phyloP scores from a whole-genome alignment of 805 yeast species.

The Wickerhamomyces sydowiorum region DNA sequence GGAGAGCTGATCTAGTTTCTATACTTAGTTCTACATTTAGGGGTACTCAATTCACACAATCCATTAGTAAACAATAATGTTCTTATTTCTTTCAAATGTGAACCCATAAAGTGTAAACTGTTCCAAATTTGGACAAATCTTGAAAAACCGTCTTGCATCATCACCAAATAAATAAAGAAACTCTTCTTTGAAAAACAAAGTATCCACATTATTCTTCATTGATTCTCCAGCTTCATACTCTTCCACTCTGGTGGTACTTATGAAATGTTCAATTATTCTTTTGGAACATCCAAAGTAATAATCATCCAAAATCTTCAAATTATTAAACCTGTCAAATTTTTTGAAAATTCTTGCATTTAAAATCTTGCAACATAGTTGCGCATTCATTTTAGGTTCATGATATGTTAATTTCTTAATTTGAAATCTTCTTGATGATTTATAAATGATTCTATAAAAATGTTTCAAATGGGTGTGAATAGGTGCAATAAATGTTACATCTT shows the following conservation, averaged over 20 bases:
- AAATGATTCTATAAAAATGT: background rate
- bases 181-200: background rate
- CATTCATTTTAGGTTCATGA: slow-evolving; percentile 3
- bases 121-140: background rate
- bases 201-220: background rate
- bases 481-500: background rate
- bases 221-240: slow-evolving; percentile 10
- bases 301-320: slow-evolving; percentile 13
- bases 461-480: background rate
- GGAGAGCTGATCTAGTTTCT: too few species aligned
- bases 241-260: slow-evolving; percentile 11
- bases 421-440: background rate
- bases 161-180: background rate
- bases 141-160: background rate
- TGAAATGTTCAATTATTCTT: slow-evolving; percentile 12
- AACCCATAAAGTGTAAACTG: background rate
- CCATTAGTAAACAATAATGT: background rate
- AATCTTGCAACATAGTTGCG: slow-evolving; percentile 4
- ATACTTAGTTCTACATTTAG: too few species aligned
- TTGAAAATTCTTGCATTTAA: slow-evolving; percentile 9
- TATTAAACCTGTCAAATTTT: slow-evolving; percentile 5
- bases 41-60: background rate
- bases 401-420: background rate
- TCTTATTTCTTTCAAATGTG: background rate
- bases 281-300: slow-evolving; percentile 11